Base-by-base conservation (phyloP, 306 rosid genomes). In the Casuarina equisetifolia region DNA sequence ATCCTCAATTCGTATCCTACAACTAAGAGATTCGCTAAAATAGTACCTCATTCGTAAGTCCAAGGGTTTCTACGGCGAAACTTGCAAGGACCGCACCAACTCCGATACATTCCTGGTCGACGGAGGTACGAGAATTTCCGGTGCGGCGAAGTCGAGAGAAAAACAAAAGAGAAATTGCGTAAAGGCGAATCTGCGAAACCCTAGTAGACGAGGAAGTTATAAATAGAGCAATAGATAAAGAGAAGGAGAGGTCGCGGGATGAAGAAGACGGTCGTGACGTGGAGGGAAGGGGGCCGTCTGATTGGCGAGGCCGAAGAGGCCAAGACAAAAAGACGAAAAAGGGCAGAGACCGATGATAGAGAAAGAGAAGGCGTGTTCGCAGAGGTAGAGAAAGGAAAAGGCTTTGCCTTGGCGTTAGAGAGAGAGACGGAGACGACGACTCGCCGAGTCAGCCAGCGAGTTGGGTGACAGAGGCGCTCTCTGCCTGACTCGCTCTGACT, bases 181-280 rank as follows among this genome's bases (percentile, higher is more conserved):
- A 9, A 55, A 43, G 51, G 25, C 8, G 70, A 77, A 74, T 74
- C 61, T 8, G 72, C 13, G 85, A 84, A 92, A 88, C 94, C 98
- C 98, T 90, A 90, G 38, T 5, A 49, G 69, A 64, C 81, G 83
- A 83, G 70, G 69, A 77, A 78, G 85, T 78, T 69, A 69, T 80
- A 78, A 79, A 75, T 78, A 82, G 81, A 62, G 83, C 76, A 79
- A 75, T 78, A 82, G 81, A 62, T 82, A 78, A 46, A 40, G 67
- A 48, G 76, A 63, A 64, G 59, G 73, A 32, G 57, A 69, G 75
- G 83, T 76, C 83, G 81, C 85, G 88, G 67, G 75, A 51, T 79
- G 90, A 77, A 79, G 90, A 84, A 82, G 88, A 87, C 88, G 88
- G 80, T 63, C 82, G 82, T 87, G 97, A 89, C 88, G 94, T 89